These are phyloP conservation scores for Dillenia turbinata DNA, from an alignment of 164 flowering plant species.

Conservation along the genomic window DNA sequence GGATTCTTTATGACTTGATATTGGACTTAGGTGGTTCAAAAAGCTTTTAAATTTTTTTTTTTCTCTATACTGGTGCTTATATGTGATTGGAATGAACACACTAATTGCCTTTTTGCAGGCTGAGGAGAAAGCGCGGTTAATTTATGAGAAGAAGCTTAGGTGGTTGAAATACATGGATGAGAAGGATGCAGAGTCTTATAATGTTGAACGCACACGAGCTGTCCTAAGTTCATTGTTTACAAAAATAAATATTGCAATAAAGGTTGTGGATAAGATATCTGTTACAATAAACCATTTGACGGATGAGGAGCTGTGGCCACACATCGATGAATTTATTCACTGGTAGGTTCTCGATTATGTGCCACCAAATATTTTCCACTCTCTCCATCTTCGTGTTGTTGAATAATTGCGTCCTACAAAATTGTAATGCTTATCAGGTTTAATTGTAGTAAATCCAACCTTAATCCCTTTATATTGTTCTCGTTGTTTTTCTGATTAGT, in stretches of 20 bases:
- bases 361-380: neutral
- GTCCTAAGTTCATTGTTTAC: slow-evolving; percentile 16
- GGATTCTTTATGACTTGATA: too few species aligned
- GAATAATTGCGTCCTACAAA: neutral
- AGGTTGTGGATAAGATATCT: slow-evolving; percentile 29
- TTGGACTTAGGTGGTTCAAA: too few species aligned
- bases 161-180: slow-evolving; percentile 23
- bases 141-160: slow-evolving; percentile 24
- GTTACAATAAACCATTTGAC: slow-evolving; percentile 25
- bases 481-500: too few species aligned
- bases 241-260: slow-evolving; percentile 26
- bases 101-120: slow-evolving; percentile 13
- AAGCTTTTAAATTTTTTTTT: too few species aligned
- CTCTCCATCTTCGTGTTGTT: neutral
- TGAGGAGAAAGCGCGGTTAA: slow-evolving; percentile 31
- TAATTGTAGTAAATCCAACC: too few species aligned
- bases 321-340: slow-evolving; percentile 18
- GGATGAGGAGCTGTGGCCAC: slow-evolving; percentile 34
- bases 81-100: too few species aligned
- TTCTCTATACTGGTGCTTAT: too few species aligned
- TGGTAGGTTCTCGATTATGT: slow-evolving; percentile 14
- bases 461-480: too few species aligned
- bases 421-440: too few species aligned
- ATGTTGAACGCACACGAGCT: slow-evolving; percentile 12
- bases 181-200: slow-evolving; percentile 20